Evolutionary conservation across 345 rosid species (phyloP).

Genomic region (Linum lewisii): DNA sequence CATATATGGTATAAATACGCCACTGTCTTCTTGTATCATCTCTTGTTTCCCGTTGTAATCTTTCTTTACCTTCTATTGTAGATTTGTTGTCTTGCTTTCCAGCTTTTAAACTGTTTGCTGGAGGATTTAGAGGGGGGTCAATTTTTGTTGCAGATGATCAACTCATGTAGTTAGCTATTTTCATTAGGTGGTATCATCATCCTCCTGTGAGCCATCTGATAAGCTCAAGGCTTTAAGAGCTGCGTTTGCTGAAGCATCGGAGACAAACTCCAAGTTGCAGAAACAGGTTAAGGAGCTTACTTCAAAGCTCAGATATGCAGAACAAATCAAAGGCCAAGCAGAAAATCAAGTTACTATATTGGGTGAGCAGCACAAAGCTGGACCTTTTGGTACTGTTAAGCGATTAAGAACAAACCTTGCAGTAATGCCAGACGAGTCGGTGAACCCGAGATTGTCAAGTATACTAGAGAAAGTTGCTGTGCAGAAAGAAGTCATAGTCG

Average conservation of each 20-base stretch:
- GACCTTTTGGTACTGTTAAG: slow-evolving; percentile 23
- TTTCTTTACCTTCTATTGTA: background rate
- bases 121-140: background rate
- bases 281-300: slow-evolving; percentile 13
- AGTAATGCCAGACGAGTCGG: slow-evolving; percentile 18
- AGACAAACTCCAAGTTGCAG: slow-evolving; percentile 18
- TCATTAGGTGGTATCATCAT: slow-evolving; percentile 16
- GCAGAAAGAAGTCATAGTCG: slow-evolving; percentile 21
- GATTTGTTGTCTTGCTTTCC: background rate
- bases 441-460: slow-evolving; percentile 20
- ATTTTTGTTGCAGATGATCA: background rate
- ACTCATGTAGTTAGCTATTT: background rate
- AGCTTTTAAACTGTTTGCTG: background rate
- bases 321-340: slow-evolving; percentile 20
- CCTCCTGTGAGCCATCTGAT: slow-evolving; percentile 19
- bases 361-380: slow-evolving; percentile 23
- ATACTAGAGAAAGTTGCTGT: slow-evolving; percentile 19
- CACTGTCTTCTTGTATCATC: too few relatives aligned
- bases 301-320: slow-evolving; percentile 17
- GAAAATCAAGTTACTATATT: slow-evolving; percentile 17
- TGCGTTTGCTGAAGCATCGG: slow-evolving; percentile 15
- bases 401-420: slow-evolving; percentile 20
- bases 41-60: too few relatives aligned
- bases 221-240: slow-evolving; percentile 14
- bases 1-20: background rate